Conservation (phyloP, 1,139 yeast genomes). For the Ogataea hybrid region DNA sequence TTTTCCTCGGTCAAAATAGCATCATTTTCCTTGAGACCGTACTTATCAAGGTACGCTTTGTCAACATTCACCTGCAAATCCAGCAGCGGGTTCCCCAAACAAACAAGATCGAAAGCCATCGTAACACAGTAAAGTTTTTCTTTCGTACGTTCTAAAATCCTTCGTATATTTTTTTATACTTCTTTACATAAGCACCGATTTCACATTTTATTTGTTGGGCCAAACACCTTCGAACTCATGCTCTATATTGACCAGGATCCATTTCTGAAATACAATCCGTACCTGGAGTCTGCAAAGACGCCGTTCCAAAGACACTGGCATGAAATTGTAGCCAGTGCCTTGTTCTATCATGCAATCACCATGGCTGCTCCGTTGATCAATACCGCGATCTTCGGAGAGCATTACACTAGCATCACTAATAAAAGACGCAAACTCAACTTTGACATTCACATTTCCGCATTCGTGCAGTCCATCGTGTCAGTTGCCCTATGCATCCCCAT, state of each 20-base stretch:
- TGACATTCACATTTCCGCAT: constrained; percentile 55
- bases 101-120: constrained; percentile 57
- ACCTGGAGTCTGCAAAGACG: constrained; percentile 39
- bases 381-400: constrained; percentile 27
- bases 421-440: constrained; percentile 40
- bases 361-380: constrained; percentile 34
- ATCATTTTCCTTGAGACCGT: constrained; percentile 84
- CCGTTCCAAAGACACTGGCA: constrained; percentile 50
- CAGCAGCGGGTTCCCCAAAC: constrained; percentile 76
- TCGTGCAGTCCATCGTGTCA: constrained; percentile 52
- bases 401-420: constrained; percentile 24
- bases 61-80: constrained; percentile 85
- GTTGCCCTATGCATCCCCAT: constrained; percentile 42
- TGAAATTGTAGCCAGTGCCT: constrained; percentile 42
- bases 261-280: constrained; percentile 45
- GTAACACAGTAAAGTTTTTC: constrained; percentile 1
- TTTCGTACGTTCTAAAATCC: not conserved
- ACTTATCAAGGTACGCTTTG: constrained; percentile 68
- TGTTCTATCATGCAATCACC: constrained; percentile 42
- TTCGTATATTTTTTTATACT: not conserved
- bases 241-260: constrained; percentile 39
- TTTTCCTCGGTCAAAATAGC: constrained; percentile 90
- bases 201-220: constrained; percentile 8
- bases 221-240: constrained; percentile 11
- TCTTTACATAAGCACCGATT: constrained; percentile 7